Base-by-base conservation (phyloP, 1,284 basidiomycete species). In the Veloboletus limbatus region DNA sequence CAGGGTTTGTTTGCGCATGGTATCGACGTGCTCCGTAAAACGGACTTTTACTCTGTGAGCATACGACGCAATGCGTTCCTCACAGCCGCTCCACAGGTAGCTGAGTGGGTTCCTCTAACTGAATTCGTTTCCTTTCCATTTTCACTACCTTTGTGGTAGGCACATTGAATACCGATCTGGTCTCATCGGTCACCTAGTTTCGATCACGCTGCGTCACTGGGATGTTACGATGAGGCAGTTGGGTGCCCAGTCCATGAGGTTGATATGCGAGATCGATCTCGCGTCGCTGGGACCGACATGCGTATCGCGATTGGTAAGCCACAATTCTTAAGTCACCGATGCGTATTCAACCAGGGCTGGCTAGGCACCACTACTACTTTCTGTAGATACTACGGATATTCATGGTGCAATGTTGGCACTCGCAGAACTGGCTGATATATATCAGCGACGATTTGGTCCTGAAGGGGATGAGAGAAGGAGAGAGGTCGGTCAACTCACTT, bases 21-120 rank as follows among this genome's bases (percentile, higher is more conserved):
- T 1, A 97, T 99, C 49, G 91, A 94, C 58, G 85, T 97, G 14
- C 74, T 99, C 26, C 77, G 84, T 36, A 88, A 90, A 65, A 92
- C 92, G 1, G 97, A 99, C 69, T 99, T 98, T 66, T 97, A 92
- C 68, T 86, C 92, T 16, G 89, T 99, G 39, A 90, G 92, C 53
- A 77, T 94, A 8, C 73, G 92, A 25, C 77, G 88, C 49, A 89
- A 89, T 55, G 85, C 95, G 0, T 98, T 96, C 62, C 70, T 92
- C 6, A 68, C 76, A 5, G 91, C 92, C 37, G 91, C 93, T 34
- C 85, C 90, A 26, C 82, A 87, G 54, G 89, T 98, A 16, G 92
- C 94, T 11, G 73, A 76, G 88, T 95, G 62, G 59, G 88, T 76
- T 14, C 17, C 30, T 40, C 41, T 43, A 38, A 38, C 39, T 47